Percentiles rank a stretch among this genome's conserved stretches.
phyloP scores from a whole-genome alignment of 768 basidiomycete genomes.

The Macrolepiota albuminosa region DNA sequence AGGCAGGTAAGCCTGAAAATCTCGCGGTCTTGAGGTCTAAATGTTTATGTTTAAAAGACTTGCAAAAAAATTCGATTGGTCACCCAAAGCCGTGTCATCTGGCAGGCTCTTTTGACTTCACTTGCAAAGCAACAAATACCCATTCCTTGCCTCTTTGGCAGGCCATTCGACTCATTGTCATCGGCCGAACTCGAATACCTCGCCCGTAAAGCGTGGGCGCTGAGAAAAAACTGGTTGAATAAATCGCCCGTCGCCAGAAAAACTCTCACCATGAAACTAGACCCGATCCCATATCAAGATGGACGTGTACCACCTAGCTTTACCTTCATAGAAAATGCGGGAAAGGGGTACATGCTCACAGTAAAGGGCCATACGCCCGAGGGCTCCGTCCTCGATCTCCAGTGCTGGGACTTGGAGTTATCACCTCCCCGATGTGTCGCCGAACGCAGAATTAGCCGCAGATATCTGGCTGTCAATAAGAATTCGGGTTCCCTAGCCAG shows the following conservation, averaged over 20 bases:
- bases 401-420: slow-evolving; percentile 52
- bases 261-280: slow-evolving; percentile 17
- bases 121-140: slow-evolving; percentile 41
- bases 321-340: slow-evolving; percentile 41
- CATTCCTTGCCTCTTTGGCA: slow-evolving; percentile 32
- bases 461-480: slow-evolving; percentile 45
- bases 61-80: slow-evolving; percentile 36
- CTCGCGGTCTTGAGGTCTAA: not conserved
- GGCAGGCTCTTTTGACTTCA: slow-evolving; percentile 39
- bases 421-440: slow-evolving; percentile 38
- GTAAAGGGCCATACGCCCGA: slow-evolving; percentile 11
- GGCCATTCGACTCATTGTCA: slow-evolving; percentile 29
- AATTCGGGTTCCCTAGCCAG: slow-evolving; percentile 26
- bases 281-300: slow-evolving; percentile 18
- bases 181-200: slow-evolving; percentile 40
- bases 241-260: slow-evolving; percentile 28
- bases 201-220: slow-evolving; percentile 32
- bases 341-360: slow-evolving; percentile 42
- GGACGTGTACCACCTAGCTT: slow-evolving; percentile 35
- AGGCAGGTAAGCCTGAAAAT: slow-evolving; percentile 37
- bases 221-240: slow-evolving; percentile 48
- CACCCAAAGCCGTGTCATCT: slow-evolving; percentile 45
- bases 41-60: slow-evolving; percentile 30
- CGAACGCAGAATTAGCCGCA: slow-evolving; percentile 27
- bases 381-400: slow-evolving; percentile 31